Conservation (phyloP, 2,329 filamentous ascomycete genomes). For the Mariannaea elegans region DNA sequence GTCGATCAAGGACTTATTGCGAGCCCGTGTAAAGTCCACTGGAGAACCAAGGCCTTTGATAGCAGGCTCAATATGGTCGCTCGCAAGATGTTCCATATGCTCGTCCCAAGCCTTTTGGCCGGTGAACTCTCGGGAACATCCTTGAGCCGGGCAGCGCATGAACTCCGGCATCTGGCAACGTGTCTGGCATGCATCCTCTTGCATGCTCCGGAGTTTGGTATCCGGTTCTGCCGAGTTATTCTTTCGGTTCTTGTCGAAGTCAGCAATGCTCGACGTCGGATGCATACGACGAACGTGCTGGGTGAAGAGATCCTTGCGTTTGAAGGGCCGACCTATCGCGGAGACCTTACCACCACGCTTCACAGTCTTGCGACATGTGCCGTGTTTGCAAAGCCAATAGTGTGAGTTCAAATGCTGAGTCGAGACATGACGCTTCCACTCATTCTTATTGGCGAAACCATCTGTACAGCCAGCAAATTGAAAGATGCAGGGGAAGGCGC, state of each 20-base stretch:
- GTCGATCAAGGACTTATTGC: constrained; percentile 49
- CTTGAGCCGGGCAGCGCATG: constrained; percentile 68
- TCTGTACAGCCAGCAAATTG: constrained; percentile 77
- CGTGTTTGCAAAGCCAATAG: constrained; percentile 80
- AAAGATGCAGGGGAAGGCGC: constrained; percentile 81
- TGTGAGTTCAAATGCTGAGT: constrained; percentile 81
- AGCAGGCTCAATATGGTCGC: constrained; percentile 71
- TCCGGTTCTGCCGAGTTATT: constrained; percentile 55
- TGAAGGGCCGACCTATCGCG: constrained; percentile 74
- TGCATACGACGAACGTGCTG: constrained; percentile 93
- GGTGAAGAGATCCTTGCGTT: constrained; percentile 90
- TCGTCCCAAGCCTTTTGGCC: constrained; percentile 77
- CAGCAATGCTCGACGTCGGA: constrained; percentile 51
- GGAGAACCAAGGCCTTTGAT: constrained; percentile 38
- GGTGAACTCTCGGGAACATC: constrained; percentile 68
- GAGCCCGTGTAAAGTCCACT: constrained; percentile 50
- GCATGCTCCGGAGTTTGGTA: constrained; percentile 63
- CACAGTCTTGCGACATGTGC: constrained; percentile 55
- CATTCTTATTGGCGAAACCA: constrained; percentile 84
- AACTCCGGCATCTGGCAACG: constrained; percentile 68
- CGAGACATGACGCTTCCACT: constrained; percentile 91
- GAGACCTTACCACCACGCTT: constrained; percentile 40
- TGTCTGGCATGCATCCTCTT: constrained; percentile 65
- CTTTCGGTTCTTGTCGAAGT: constrained; percentile 50
- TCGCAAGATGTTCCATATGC: constrained; percentile 87